A percentile compares a stretch with the other conserved stretches of the same genome.
Conservation (phyloP, 441 rosid species). For the Viola pubescens region DNA sequence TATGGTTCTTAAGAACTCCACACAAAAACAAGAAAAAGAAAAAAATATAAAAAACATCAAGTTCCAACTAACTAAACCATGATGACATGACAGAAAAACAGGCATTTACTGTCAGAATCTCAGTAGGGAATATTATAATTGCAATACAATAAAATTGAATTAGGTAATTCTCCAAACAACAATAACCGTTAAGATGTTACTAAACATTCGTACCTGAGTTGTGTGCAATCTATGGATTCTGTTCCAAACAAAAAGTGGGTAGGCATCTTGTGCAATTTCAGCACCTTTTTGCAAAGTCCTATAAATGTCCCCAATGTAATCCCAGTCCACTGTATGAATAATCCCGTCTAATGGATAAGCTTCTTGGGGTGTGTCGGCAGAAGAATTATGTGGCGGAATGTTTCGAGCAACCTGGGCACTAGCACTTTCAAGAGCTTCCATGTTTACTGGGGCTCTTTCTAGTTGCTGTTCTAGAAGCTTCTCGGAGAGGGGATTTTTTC, state of each 20-base stretch:
- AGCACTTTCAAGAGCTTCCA: slow-evolving; percentile 44
- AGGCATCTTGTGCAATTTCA: slow-evolving; percentile 25
- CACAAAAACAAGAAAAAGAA: background rate
- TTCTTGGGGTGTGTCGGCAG: slow-evolving; percentile 45
- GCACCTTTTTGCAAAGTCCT: slow-evolving; percentile 25
- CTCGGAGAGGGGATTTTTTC: slow-evolving; percentile 39
- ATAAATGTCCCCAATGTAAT: slow-evolving; percentile 46
- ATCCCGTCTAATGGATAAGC: slow-evolving; percentile 76
- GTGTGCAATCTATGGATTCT: slow-evolving; percentile 48
- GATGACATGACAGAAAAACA: background rate
- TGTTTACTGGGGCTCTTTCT: slow-evolving; percentile 31
- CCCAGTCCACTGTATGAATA: slow-evolving; percentile 63
- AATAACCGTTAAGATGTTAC: background rate
- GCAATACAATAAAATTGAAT: background rate
- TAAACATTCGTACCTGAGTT: slow-evolving; percentile 37
- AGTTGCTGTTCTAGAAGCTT: slow-evolving; percentile 29
- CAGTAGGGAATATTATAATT: too few species aligned
- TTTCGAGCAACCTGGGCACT: slow-evolving; percentile 38
- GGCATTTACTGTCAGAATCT: too few species aligned
- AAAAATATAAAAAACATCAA: background rate
- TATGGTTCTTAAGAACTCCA: background rate
- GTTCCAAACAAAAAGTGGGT: slow-evolving; percentile 66
- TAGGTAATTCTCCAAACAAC: background rate
- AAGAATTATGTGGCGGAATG: slow-evolving; percentile 56
- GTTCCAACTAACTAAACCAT: background rate